These are phyloP conservation scores for Fusarium liriodendri DNA, from an alignment of 2,329 filamentous ascomycete species.

Conservation along the genomic window DNA sequence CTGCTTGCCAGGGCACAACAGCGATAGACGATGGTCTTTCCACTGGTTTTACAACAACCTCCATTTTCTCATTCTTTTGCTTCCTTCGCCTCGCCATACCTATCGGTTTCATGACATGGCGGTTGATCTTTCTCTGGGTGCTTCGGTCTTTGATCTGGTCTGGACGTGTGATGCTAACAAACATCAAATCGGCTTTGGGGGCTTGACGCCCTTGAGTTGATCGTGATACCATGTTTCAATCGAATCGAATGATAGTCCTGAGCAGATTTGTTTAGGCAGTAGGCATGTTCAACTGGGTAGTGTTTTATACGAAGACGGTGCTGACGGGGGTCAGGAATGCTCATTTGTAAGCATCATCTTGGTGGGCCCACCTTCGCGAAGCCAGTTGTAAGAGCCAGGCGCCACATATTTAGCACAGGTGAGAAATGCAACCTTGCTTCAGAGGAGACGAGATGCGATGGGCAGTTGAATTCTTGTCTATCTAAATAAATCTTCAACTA, in stretches of 20 bases:
- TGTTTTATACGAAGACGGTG: neutral
- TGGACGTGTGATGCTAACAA: constrained; percentile 13
- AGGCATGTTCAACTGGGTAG: neutral
- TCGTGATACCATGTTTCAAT: neutral
- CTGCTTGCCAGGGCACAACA: neutral
- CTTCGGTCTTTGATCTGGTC: constrained; percentile 8
- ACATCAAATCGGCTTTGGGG: neutral
- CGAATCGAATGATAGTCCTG: neutral
- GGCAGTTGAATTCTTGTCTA: neutral
- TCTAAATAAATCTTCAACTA: neutral
- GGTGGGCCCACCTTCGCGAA: neutral
- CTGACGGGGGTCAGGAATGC: neutral
- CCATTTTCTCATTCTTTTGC: neutral
- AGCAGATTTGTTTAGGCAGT: neutral
- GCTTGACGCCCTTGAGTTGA: neutral
- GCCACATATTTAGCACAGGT: neutral
- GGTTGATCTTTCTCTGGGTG: constrained; percentile 10
- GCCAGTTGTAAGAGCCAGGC: neutral
- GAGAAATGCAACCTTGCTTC: neutral
- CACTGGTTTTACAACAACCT: neutral
- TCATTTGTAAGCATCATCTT: neutral
- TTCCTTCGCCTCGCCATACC: neutral
- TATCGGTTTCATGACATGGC: constrained; percentile 22
- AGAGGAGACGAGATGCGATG: neutral
- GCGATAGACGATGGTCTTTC: neutral